Evolutionary conservation across 129 eudicot genomes (phyloP).

Genomic region (Gnaphalium uliginosum): DNA sequence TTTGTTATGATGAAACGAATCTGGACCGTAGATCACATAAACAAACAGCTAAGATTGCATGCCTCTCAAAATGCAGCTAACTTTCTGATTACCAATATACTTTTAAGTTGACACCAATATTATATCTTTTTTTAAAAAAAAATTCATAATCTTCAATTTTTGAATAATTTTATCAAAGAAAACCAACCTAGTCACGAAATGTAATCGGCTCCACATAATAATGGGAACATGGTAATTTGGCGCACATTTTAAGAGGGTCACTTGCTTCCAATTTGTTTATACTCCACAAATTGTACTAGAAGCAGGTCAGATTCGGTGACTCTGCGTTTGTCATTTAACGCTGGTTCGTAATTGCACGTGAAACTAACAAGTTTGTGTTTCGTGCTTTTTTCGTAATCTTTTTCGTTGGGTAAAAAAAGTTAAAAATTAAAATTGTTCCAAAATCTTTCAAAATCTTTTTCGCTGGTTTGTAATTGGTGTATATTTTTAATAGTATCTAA

Average conservation of each 20-base stretch:
- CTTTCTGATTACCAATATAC: no score
- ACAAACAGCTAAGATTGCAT: no score
- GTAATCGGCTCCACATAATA: conserved; percentile 3
- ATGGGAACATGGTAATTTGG: conserved; percentile 3
- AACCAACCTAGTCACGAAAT: background rate
- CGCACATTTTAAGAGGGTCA: conserved; percentile 20
- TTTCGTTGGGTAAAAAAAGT: background rate
- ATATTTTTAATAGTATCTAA: background rate
- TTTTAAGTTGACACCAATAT: no score
- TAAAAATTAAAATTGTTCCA: no score
- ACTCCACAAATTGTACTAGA: conserved; percentile 20
- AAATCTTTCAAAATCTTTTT: background rate
- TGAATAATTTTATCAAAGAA: background rate
- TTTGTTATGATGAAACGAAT: no score
- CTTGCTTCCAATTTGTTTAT: background rate
- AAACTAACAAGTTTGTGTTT: conserved; percentile 24
- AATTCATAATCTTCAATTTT: no score
- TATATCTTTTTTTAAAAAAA: no score
- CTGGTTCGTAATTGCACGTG: conserved; percentile 34
- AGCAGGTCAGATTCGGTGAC: conserved; percentile 34
- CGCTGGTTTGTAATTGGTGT: background rate
- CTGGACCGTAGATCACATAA: no score
- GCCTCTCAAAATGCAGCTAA: no score
- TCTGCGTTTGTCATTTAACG: conserved; percentile 35
- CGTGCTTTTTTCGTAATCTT: conserved; percentile 7